Percentiles rank a stretch among this genome's conserved stretches.
Evolutionary conservation across 2,329 filamentous ascomycete species (phyloP).

Genomic region (Tolypocladium tundrense): DNA sequence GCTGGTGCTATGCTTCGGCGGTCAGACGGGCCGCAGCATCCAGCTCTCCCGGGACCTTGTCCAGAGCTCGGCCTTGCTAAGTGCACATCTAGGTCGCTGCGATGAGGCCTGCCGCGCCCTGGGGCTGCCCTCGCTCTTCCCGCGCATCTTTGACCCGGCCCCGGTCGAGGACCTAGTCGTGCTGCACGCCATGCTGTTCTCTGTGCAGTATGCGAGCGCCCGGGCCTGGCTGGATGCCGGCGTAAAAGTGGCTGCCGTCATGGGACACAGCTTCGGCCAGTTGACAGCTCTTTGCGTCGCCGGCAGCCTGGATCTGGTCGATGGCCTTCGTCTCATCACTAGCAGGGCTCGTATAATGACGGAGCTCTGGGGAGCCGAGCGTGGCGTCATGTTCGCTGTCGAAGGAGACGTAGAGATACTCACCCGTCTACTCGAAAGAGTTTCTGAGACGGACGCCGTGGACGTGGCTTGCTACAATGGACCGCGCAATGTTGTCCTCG

Average conservation of each 20-base stretch:
- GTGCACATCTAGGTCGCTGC: conserved; percentile 22
- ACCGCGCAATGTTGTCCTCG: conserved; percentile 17
- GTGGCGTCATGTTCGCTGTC: conserved; percentile 22
- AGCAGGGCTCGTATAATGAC: conserved; percentile 20
- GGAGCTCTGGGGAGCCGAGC: conserved; percentile 20
- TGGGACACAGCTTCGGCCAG: conserved; percentile 29
- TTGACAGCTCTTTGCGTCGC: conserved; percentile 23
- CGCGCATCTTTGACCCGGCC: conserved; percentile 14
- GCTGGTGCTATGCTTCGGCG: neutral
- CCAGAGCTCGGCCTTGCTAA: neutral
- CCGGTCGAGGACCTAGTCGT: conserved; percentile 15
- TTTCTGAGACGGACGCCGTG: neutral
- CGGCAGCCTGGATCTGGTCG: conserved; percentile 16
- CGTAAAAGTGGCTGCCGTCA: neutral
- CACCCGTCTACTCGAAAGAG: neutral
- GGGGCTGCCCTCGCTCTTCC: conserved; percentile 19
- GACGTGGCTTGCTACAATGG: conserved; percentile 24
- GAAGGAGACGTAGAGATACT: neutral
- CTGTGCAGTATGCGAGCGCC: conserved; percentile 5
- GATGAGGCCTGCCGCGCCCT: conserved; percentile 13
- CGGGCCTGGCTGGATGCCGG: conserved; percentile 6
- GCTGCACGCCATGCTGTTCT: conserved; percentile 22
- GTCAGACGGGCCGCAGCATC: neutral
- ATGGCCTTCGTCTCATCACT: conserved; percentile 18
- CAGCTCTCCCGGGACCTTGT: neutral